Base-by-base conservation (phyloP, 148 eudicot genomes). In the Vaccinium myrtillus region DNA sequence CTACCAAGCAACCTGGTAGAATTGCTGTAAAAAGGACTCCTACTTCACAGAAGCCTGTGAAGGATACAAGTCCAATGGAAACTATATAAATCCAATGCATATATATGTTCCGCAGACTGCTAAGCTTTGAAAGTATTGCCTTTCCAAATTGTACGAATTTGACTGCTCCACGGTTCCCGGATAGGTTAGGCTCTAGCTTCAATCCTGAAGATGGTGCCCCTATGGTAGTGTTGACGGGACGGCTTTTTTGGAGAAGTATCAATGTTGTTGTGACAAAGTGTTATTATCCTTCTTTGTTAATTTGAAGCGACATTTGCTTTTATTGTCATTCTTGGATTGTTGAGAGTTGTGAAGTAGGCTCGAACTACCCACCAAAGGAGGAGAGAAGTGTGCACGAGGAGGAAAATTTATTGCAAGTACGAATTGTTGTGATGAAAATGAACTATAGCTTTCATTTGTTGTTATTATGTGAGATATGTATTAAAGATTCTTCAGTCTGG, bases 11-110 rank as follows among this genome's bases (percentile, higher is more conserved):
- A 86, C 86, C 87, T 39, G 86, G 85, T 51, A 92, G 75, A 87
- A 82, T 89, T 83, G 70, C 90, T 79, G 86, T 83, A 39, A 93
- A 90, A 87, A 90, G 86, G 83, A 88, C 90, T 8, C 54, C 89
- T 53, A 81, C 46, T 61, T 27, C 86, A 50, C 92, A 87, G 85
- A 90, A 86, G 87, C 81, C 89, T 21, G 80, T 63, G 50, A 90
- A 87, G 88, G 90, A 86, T 79, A 93, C 76, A 89, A 88, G 79
- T 61, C 75, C 8, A 81, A 91, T 30, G 88, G 85, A 61, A 55
- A 51, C 25, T 84, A 54, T n/a, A 23, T 56, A 30, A 87, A 86
- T 81, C 84, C 90, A 25, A 81, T 82, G 39, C 90, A 90, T 36
- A 36, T 36, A 61, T 63, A 87, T 63, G 67, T 85, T 65, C 54